phyloP scores from a whole-genome alignment of 176 grass and related monocot species.

The Avena sativa region DNA sequence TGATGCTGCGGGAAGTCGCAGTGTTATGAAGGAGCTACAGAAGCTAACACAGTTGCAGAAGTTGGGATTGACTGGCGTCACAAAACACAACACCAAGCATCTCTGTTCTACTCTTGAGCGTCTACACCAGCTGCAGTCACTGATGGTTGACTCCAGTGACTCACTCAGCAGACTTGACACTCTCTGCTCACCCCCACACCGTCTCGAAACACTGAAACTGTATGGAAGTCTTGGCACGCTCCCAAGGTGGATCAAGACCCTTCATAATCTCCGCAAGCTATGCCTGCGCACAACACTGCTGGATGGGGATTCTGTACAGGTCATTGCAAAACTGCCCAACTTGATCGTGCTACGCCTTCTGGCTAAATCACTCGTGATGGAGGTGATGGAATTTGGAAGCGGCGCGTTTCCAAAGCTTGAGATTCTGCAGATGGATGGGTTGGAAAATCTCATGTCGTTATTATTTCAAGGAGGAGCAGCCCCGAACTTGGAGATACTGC shows the following conservation, averaged over 20 bases:
- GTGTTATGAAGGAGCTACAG: slow-evolving; percentile 6
- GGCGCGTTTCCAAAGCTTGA: neutral
- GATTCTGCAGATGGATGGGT: neutral
- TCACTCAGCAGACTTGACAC: neutral
- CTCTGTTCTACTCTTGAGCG: neutral
- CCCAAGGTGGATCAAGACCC: neutral
- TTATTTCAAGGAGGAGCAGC: neutral
- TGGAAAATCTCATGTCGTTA: neutral
- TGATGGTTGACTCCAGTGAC: neutral
- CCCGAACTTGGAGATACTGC: neutral
- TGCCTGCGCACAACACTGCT: neutral
- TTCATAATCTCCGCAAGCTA: neutral
- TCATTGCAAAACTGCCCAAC: neutral
- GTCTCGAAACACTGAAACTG: neutral
- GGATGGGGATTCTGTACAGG: neutral
- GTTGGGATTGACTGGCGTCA: neutral
- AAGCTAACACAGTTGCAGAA: neutral
- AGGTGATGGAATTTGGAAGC: neutral
- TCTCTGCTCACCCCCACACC: neutral
- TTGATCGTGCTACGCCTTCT: neutral
- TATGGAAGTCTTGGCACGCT: neutral
- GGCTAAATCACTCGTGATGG: neutral
- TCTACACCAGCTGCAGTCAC: neutral
- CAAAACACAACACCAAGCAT: neutral
- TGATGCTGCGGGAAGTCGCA: neutral